phyloP scores from a whole-genome alignment of 345 rosid species.

The Mallotus nudiflorus region DNA sequence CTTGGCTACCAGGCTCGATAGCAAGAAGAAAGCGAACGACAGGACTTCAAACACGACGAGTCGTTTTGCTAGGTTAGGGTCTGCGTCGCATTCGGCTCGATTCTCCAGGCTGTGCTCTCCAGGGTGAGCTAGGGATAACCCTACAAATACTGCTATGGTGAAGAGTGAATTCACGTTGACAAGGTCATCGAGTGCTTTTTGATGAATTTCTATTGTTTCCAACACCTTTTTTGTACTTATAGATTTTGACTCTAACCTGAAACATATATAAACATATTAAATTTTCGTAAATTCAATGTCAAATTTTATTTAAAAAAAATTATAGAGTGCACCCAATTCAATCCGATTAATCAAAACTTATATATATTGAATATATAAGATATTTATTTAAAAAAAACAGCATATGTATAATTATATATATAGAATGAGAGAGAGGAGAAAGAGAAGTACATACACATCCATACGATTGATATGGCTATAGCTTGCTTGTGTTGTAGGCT shows the following conservation, averaged over 20 bases:
- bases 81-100: conserved; percentile 16
- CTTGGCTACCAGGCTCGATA: conserved; percentile 23
- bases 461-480: no score
- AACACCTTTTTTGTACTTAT: background rate
- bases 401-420: no score
- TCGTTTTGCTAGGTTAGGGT: background rate
- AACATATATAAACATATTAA: no score
- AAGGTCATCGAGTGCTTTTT: conserved; percentile 23
- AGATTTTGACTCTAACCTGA: background rate
- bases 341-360: no score
- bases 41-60: conserved; percentile 24
- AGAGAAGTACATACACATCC: no score
- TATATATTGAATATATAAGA: no score
- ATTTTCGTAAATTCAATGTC: no score
- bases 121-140: conserved; percentile 15
- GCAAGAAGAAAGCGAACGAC: conserved; percentile 26
- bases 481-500: no score
- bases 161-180: conserved; percentile 27
- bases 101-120: conserved; percentile 17
- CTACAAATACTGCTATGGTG: conserved; percentile 29
- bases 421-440: no score
- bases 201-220: background rate
- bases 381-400: no score
- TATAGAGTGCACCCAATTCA: no score
- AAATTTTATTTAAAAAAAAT: no score